Conservation (phyloP, 345 rosid genomes). For the Linum trigynum region DNA sequence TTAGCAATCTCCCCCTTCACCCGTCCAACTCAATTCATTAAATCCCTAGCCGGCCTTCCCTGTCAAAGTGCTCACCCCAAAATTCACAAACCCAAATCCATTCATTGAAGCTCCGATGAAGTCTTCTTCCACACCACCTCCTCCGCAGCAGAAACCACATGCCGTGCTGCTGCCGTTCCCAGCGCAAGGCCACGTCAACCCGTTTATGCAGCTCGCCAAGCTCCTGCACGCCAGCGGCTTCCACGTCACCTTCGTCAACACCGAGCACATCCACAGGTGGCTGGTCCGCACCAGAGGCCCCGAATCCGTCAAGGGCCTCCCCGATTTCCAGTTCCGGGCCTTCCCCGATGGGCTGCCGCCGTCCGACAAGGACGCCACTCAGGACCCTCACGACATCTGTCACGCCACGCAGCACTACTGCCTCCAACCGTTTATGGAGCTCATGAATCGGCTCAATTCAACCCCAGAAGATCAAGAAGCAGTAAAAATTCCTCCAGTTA, state of each 20-base stretch:
- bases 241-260: slow-evolving; percentile 31
- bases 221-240: slow-evolving; percentile 30
- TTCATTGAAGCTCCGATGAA: too few relatives aligned
- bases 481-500: slow-evolving; percentile 15
- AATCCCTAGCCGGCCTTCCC: too few relatives aligned
- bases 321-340: slow-evolving; percentile 18
- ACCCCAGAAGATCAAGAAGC: neutral
- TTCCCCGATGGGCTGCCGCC: slow-evolving; percentile 28
- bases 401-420: neutral
- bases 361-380: slow-evolving; percentile 16
- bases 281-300: slow-evolving; percentile 1
- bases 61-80: too few relatives aligned
- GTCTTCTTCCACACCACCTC: too few relatives aligned
- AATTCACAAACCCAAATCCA: too few relatives aligned
- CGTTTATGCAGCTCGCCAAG: slow-evolving; percentile 14
- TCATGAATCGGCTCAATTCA: neutral
- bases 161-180: neutral
- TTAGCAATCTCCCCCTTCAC: too few relatives aligned
- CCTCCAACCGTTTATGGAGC: neutral
- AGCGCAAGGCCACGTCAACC: too few relatives aligned
- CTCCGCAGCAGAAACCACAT: too few relatives aligned
- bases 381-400: slow-evolving; percentile 11
- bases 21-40: too few relatives aligned
- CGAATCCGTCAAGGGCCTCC: slow-evolving; percentile 5
- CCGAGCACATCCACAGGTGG: neutral